These are phyloP conservation scores for Schizosaccharomyces pombe DNA, from an alignment of 805 yeast genomes.

Conservation along the genomic window DNA sequence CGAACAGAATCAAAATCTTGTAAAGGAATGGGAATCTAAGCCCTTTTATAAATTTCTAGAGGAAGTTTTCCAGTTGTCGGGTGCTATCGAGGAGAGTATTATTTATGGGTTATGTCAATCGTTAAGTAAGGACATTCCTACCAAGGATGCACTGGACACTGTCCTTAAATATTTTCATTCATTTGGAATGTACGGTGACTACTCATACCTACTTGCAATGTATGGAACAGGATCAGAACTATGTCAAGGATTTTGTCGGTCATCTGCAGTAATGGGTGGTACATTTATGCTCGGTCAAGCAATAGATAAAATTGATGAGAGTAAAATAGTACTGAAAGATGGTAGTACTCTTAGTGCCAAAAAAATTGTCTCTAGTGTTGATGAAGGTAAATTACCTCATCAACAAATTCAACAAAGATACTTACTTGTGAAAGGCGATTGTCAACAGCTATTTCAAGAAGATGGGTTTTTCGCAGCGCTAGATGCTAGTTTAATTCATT, in stretches of 20 bases:
- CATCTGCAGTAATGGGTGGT: constrained; percentile 3
- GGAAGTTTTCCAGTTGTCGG: neutral
- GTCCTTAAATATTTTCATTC: neutral
- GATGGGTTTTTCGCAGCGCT: neutral
- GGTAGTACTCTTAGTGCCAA: neutral
- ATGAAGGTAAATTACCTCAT: no score
- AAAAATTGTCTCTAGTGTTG: neutral
- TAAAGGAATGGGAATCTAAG: neutral
- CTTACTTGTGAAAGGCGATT: neutral
- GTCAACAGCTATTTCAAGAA: neutral
- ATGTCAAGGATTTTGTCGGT: constrained; percentile 3
- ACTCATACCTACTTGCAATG: neutral
- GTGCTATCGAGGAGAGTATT: neutral
- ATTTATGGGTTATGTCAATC: neutral
- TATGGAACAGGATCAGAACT: constrained; percentile 1
- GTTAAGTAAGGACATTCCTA: neutral
- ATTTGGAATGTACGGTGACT: neutral
- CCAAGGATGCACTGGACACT: neutral
- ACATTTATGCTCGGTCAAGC: constrained; percentile 1
- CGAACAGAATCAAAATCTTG: neutral
- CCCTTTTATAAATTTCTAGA: neutral
- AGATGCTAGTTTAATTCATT: neutral
- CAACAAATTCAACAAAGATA: neutral
- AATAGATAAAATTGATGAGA: neutral
- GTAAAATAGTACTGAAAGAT: neutral